phyloP scores from a whole-genome alignment of 208 protist genomes.

The Crithidia bombi region DNA sequence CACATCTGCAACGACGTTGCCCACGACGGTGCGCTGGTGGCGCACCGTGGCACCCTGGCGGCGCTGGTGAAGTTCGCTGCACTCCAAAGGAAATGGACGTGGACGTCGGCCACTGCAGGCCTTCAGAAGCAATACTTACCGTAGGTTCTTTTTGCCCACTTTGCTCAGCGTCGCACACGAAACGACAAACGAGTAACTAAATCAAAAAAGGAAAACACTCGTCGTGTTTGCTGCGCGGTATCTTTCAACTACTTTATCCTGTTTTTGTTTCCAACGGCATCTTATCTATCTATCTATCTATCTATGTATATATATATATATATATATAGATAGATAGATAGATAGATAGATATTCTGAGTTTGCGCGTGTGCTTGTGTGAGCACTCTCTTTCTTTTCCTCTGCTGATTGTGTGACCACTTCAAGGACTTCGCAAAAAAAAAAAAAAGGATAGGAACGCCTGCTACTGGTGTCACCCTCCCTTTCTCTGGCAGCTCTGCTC shows the following conservation, averaged over 20 bases:
- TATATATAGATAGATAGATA: too few relatives aligned
- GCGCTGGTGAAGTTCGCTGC: conserved; percentile 56
- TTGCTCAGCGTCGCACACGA: not conserved
- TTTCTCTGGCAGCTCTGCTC: too few relatives aligned
- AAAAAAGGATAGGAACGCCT: too few relatives aligned
- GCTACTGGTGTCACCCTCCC: too few relatives aligned
- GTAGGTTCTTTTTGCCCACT: not conserved
- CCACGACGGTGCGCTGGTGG: not conserved
- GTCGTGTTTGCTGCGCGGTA: too few relatives aligned
- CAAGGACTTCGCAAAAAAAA: too few relatives aligned
- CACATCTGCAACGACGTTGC: conserved; percentile 23
- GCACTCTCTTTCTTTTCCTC: conserved; percentile 16
- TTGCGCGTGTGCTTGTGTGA: too few relatives aligned
- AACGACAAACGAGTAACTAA: too few relatives aligned
- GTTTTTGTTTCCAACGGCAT: not conserved
- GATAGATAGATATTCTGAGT: too few relatives aligned
- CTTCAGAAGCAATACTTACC: conserved; percentile 20
- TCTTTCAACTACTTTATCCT: not conserved
- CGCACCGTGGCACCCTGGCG: conserved; percentile 38
- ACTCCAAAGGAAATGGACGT: conserved; percentile 35
- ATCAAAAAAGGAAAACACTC: too few relatives aligned
- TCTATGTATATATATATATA: not conserved
- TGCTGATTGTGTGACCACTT: too few relatives aligned
- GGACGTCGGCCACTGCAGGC: conserved; percentile 19
- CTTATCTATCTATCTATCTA: not conserved